Evolutionary conservation across 495 filamentous ascomycete species (phyloP), one percentile per base, ranked within the genome.

Genomic region (Aspergillus incahuasiensis): DNA sequence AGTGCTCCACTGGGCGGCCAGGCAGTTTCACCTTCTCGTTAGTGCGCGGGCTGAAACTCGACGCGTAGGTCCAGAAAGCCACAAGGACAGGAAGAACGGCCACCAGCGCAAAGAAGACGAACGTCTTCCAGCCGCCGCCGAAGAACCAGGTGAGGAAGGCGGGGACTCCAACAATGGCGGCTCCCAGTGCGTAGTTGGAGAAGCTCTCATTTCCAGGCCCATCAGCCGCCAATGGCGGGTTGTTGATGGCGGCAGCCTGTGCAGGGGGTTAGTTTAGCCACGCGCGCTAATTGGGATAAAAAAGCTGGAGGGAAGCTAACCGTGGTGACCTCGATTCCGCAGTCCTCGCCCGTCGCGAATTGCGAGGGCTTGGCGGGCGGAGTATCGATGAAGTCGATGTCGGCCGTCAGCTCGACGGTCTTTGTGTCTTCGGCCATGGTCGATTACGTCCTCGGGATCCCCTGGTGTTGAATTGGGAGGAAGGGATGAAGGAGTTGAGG

Each of bases 371-470:
- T 75, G 51, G 82, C 80, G 59, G 83, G 79, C 11, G 89, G 89
- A 68, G 89, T 95, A 63, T 87, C 76, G 67, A 92, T 82, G 67
- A 88, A 92, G 66, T 89, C 83, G 67, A 91, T 86, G 61, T 85
- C 79, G 56, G 48, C 42, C 6, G 55, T n/a, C 2, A 67, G 54
- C 43, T 69, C 57, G 35, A 53, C 42, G 19, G 43, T 28, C 5
- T 57, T 54, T n/a, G 11, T 25, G 5, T 3, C 24, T 15, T 21
- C 43, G 15, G 22, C n/a, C 43, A 46, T 46, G 1, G 43, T 46
- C 43, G 16, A 46, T 46, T 24, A 22, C 16, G 13, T 3, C 15
- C 38, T 40, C 38, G 2, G 38, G 38, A 8, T 40, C 38, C n/a
- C 8, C n/a, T 12, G 38, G 13, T 40, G 38, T 18, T 40, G 15